Evolutionary conservation across 495 filamentous ascomycete species (phyloP), one percentile per base, ranked within the genome.

Genomic region (Pyrenula massariospora): DNA sequence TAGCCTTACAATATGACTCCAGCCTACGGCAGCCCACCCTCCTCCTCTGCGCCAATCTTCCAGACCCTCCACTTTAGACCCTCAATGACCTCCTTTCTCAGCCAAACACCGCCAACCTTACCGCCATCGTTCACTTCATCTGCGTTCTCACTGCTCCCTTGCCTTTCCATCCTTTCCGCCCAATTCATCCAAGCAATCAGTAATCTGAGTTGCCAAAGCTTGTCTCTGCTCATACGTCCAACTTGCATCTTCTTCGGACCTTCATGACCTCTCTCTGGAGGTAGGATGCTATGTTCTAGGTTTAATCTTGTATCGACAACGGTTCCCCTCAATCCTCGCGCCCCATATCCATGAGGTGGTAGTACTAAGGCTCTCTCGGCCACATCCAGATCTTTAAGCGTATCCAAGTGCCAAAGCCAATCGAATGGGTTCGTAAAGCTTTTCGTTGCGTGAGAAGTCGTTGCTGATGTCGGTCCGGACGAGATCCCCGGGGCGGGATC

Each of bases 171-270:
- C 48, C 66, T 64, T 63, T 89, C 88, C 2, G 83, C 77, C 88
- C 90, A 95, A 63, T 89, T 88, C 1, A 83, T 78, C 88, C 90
- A 96, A 59, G 85, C 85, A 68, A 96, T 93, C 50, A 98, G 65
- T 10, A 92, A 61, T 56, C 79, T 79, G 22, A 96, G 69, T 55
- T 91, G 88, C 69, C 88, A 78, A 54, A 96, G 63, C 1, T 82
- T 73, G 66, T 93, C 88, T 42, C 82, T 76, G 61, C 69, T 63
- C 67, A 51, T 20, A 12, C 8, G 66, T 65, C 8, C 66, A 68
- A 23, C 69, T 67, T 10, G 56, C 60, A 2, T 66, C 65, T 1
- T 69, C 67, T 48, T 69, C 65, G n/a, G 73, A 80, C 48, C 81
- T 76, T 48, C 82, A 83, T 2, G 74, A 73, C 48, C 50, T 24